Conservation (phyloP, 2,329 filamentous ascomycete genomes). For the Sporothrix phasma region DNA sequence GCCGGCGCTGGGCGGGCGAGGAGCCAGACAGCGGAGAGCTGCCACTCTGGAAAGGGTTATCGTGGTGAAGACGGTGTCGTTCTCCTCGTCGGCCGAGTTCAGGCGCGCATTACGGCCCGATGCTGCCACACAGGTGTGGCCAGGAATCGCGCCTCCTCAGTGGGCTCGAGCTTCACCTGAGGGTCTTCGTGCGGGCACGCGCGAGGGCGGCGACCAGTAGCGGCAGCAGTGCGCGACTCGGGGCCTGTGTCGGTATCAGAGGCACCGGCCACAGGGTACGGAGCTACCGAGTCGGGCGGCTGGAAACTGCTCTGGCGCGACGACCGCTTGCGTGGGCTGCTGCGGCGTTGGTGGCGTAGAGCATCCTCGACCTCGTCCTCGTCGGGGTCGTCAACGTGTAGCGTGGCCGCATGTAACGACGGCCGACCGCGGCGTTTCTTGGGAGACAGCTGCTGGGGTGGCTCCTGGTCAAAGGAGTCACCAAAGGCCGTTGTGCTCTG, state of each 20-base stretch:
- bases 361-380: conserved; percentile 36
- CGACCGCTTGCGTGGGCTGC: conserved; percentile 44
- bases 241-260: conserved; percentile 42
- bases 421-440: neutral
- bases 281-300: conserved; percentile 21
- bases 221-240: conserved; percentile 34
- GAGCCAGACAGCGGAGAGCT: conserved; percentile 51
- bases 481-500: conserved; percentile 39
- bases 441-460: neutral
- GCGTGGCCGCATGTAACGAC: conserved; percentile 12
- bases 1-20: conserved; percentile 11
- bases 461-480: conserved; percentile 40
- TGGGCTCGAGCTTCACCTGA: conserved; percentile 45
- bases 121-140: conserved; percentile 40
- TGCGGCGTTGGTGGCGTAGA: conserved; percentile 26
- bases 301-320: conserved; percentile 47
- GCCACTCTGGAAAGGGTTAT: conserved; percentile 90
- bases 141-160: conserved; percentile 36
- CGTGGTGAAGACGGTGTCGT: conserved; percentile 67
- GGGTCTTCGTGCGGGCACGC: conserved; percentile 45
- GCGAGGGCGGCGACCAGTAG: conserved; percentile 33
- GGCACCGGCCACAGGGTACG: conserved; percentile 26
- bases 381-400: conserved; percentile 39
- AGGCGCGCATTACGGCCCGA: conserved; percentile 31
- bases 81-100: conserved; percentile 28